A percentile compares a stretch with the other conserved stretches of the same genome.
Evolutionary conservation across 2,329 filamentous ascomycete species (phyloP).

Genomic region (Xylaria multiplex): DNA sequence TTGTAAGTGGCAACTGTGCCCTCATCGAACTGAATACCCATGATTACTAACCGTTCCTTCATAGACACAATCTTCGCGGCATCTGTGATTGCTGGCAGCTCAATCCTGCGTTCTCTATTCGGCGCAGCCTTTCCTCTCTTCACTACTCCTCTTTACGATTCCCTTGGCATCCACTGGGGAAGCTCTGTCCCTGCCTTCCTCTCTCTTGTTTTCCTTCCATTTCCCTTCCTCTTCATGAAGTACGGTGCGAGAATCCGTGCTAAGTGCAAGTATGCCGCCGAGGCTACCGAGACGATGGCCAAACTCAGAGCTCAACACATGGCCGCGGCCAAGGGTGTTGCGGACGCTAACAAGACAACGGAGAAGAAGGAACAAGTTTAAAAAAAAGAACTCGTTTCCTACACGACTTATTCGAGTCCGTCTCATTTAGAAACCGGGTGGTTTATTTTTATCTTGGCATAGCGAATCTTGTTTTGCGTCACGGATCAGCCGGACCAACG

Average conservation of each 20-base stretch:
- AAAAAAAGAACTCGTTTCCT: constrained; percentile 9
- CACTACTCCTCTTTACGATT: constrained; percentile 63
- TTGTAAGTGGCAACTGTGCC: constrained; percentile 43
- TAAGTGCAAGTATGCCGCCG: constrained; percentile 75
- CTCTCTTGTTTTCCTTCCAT: constrained; percentile 75
- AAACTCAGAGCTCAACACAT: constrained; percentile 36
- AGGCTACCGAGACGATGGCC: constrained; percentile 64
- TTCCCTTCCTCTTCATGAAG: constrained; percentile 80
- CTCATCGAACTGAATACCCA: not conserved
- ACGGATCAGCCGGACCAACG: constrained; percentile 20
- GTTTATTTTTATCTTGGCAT: constrained; percentile 29
- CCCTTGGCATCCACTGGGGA: constrained; percentile 80
- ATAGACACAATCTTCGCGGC: constrained; percentile 77
- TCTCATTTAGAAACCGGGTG: constrained; percentile 22
- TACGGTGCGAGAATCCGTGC: constrained; percentile 72
- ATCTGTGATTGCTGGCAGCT: constrained; percentile 68
- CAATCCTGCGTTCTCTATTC: constrained; percentile 68
- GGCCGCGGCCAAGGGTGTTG: constrained; percentile 19
- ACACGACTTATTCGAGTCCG: constrained; percentile 20
- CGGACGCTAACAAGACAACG: constrained; percentile 16
- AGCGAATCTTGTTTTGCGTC: constrained; percentile 31
- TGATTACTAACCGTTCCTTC: not conserved
- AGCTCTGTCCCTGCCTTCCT: constrained; percentile 78
- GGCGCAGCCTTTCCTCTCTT: constrained; percentile 71
- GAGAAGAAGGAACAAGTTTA: constrained; percentile 32